Evolutionary conservation across 495 filamentous ascomycete species (phyloP).

Genomic region (Lasiosphaeriaceae sp.): DNA sequence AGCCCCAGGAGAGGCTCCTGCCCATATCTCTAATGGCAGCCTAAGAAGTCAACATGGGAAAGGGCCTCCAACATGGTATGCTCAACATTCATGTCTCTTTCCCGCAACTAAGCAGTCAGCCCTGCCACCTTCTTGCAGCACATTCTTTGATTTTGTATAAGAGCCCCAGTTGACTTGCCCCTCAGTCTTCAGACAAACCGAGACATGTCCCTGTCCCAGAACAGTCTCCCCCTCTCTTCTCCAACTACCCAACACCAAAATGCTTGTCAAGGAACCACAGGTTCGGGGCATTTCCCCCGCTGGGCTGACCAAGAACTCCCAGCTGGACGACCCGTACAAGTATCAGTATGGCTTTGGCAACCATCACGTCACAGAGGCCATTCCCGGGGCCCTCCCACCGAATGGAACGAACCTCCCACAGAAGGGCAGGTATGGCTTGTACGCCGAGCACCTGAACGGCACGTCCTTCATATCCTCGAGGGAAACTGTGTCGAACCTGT

Average conservation of each 20-base stretch:
- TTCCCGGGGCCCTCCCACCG: slow-evolving; percentile 26
- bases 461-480: slow-evolving; percentile 73
- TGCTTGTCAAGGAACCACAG: background rate
- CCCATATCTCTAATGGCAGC: no score
- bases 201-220: no score
- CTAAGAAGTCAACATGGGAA: no score
- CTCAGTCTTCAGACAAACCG: no score
- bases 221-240: background rate
- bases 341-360: slow-evolving; percentile 29
- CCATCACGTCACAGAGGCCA: slow-evolving; percentile 23
- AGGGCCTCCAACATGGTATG: no score
- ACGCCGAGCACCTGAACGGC: slow-evolving; percentile 79
- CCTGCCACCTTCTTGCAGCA: no score
- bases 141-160: no score
- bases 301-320: slow-evolving; percentile 1
- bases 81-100: no score
- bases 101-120: no score
- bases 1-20: no score
- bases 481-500: slow-evolving; percentile 48
- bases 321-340: slow-evolving; percentile 23
- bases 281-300: background rate
- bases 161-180: no score
- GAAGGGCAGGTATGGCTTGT: slow-evolving; percentile 57
- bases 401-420: slow-evolving; percentile 71
- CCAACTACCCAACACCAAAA: background rate